These are phyloP conservation scores for Rusavskia elegans DNA, from an alignment of 495 filamentous ascomycete species.

Conservation along the genomic window DNA sequence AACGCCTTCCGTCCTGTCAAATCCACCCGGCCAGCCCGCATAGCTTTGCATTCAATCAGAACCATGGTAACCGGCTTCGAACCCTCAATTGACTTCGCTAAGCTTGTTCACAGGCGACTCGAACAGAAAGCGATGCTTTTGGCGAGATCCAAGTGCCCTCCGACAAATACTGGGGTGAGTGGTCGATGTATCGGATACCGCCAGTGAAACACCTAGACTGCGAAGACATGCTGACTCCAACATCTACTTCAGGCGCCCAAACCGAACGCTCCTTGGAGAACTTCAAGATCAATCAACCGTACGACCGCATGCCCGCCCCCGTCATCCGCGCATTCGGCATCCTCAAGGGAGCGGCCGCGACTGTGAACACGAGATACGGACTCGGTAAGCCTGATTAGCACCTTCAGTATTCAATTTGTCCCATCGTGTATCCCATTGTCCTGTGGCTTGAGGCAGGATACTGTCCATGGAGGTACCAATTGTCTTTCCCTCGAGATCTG, in stretches of 20 bases:
- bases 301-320: slow-evolving; percentile 93
- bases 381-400: slow-evolving; percentile 44
- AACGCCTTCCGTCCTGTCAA: not conserved
- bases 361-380: slow-evolving; percentile 88
- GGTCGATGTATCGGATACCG: too few species aligned
- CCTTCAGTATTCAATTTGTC: too few species aligned
- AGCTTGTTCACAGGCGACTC: slow-evolving; percentile 10
- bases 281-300: slow-evolving; percentile 97
- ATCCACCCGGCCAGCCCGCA: not conserved
- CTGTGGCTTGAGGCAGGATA: too few species aligned
- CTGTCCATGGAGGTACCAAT: too few species aligned
- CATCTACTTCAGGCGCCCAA: slow-evolving; percentile 44
- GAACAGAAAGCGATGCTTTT: slow-evolving; percentile 93
- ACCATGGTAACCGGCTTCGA: slow-evolving; percentile 1
- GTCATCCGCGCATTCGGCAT: slow-evolving; percentile 91
- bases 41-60: not conserved
- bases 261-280: slow-evolving; percentile 94
- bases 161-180: slow-evolving; percentile 80
- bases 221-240: too few species aligned
- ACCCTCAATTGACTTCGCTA: not conserved
- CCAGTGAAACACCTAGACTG: too few species aligned
- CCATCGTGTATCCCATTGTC: too few species aligned
- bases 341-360: slow-evolving; percentile 90
- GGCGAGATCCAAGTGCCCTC: slow-evolving; percentile 83
- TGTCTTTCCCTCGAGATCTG: too few species aligned